These are phyloP conservation scores for Pythium oligandrum DNA, from an alignment of 352 stramenopile genomes.

Conservation along the genomic window DNA sequence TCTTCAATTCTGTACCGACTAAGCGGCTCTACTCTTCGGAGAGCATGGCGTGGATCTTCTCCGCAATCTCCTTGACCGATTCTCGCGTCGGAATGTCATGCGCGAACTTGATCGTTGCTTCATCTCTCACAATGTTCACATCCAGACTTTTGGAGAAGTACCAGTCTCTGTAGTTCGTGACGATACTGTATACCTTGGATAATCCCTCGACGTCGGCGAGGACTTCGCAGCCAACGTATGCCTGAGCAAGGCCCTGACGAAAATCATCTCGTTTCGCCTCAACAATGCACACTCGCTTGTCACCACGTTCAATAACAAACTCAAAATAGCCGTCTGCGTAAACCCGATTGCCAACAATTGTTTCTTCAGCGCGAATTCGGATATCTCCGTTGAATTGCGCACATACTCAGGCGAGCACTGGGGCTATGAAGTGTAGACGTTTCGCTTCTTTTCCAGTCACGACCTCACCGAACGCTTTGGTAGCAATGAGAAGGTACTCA, in stretches of 20 bases:
- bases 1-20: no score
- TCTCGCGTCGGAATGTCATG: constrained; percentile 7
- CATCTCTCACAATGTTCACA: constrained; percentile 8
- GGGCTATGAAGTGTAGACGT: constrained; percentile 20
- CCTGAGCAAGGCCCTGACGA: constrained; percentile 20
- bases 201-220: constrained; percentile 25
- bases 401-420: constrained; percentile 22
- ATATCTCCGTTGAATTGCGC: constrained; percentile 18
- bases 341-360: constrained; percentile 20
- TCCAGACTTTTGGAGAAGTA: constrained; percentile 22
- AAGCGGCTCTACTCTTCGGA: constrained; percentile 1
- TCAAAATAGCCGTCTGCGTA: constrained; percentile 21
- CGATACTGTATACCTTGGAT: constrained; percentile 21
- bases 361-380: constrained; percentile 21
- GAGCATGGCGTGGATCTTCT: constrained; percentile 9
- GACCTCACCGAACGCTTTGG: constrained; percentile 15
- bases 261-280: constrained; percentile 22
- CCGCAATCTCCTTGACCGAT: constrained; percentile 5
- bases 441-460: constrained; percentile 12
- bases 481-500: constrained; percentile 17
- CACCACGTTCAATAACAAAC: constrained; percentile 21
- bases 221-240: constrained; percentile 23
- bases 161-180: constrained; percentile 27
- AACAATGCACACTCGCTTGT: constrained; percentile 22
- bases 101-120: background rate